Percentiles rank a stretch among this genome's conserved stretches.
These are phyloP conservation scores for Ogataea allantospora DNA, from an alignment of 805 yeast species.

Conservation along the genomic window DNA sequence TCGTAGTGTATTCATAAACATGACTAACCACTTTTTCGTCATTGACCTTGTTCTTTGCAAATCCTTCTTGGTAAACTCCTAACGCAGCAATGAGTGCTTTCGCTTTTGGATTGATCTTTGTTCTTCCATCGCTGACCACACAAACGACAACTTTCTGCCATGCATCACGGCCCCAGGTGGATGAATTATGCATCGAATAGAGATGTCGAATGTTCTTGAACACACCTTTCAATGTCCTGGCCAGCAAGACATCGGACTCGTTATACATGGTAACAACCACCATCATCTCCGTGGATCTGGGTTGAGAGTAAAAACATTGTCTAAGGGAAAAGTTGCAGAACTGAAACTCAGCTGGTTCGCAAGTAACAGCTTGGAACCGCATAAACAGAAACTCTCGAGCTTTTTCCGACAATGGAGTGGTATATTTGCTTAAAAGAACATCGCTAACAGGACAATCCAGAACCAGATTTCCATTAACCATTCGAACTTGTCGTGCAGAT, in stretches of 20 bases:
- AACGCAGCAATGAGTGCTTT: slow-evolving; percentile 78
- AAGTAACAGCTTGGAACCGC: slow-evolving; percentile 93
- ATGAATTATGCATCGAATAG: slow-evolving; percentile 57
- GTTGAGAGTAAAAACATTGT: slow-evolving; percentile 73
- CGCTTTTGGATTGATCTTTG: slow-evolving; percentile 75
- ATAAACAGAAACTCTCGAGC: slow-evolving; percentile 71
- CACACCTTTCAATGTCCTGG: slow-evolving; percentile 85
- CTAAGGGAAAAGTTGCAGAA: slow-evolving; percentile 70
- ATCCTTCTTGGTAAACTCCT: slow-evolving; percentile 94
- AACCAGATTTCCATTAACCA: slow-evolving; percentile 76
- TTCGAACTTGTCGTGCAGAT: slow-evolving; percentile 42
- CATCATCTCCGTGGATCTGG: slow-evolving; percentile 81
- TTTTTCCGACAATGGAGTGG: slow-evolving; percentile 41
- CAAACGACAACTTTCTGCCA: slow-evolving; percentile 94
- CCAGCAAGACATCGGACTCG: slow-evolving; percentile 79
- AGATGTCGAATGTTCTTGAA: slow-evolving; percentile 83
- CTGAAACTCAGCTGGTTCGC: slow-evolving; percentile 76
- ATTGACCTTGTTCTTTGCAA: slow-evolving; percentile 88
- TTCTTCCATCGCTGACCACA: slow-evolving; percentile 89
- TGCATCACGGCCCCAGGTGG: slow-evolving; percentile 90
- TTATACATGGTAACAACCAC: slow-evolving; percentile 88
- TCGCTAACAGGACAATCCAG: slow-evolving; percentile 88
- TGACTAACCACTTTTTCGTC: slow-evolving; percentile 81
- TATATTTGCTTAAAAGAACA: slow-evolving; percentile 53
- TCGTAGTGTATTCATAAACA: slow-evolving; percentile 89